Base-by-base conservation (phyloP, 176 grass and related monocot genomes). In the Alloteropsis semialata region DNA sequence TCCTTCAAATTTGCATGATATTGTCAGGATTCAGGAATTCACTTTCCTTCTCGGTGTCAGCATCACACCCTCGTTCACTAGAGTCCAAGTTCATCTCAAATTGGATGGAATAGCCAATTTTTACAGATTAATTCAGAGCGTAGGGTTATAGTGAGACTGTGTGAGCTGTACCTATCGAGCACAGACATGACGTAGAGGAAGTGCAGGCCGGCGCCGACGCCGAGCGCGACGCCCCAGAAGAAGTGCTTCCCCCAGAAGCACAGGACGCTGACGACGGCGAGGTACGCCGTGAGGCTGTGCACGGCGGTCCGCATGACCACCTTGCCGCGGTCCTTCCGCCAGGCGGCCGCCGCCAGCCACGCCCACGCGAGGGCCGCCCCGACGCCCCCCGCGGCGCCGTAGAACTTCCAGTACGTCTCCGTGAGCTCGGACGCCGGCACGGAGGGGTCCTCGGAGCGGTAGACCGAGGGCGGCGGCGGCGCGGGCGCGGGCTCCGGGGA, bases 111-210 rank as follows among this genome's bases (percentile, higher is more conserved):
- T 22, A 24, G 19, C 16, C 42, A 63, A 17, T 21, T 25, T 28
- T 18, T 41, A 57, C 2, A 60, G 27, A 75, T 14, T 6, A 64
- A 46, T 81, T 81, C 19, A 42, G 25, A 61, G 51, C 41, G 18
- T 4, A 63, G 17, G 24, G 34, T 65, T 27, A 51, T 37, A 39
- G 76, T 19, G 11, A 55, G 51, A 21, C 21, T 55, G 51, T 17
- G 41, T 59, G 71, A 49, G 41, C 8, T 62, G 75, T 90, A 98
- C 96, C 96, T 93, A 72, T 98, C 93, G 67, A 95, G 83, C 51
- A 98, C 96, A 19, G 96, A 98, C 91, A 98, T 89, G 78, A 98
- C 88, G 78, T 95, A 98, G 38, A 98, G 67, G 83, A 98, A 98
- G 76, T 98, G 96, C 19, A 98, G 83, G 19, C 58, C 82, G 1